Evolutionary conservation across 805 yeast genomes (phyloP), one percentile per base, ranked within the genome.

Genomic region (Wickerhamomyces xylosicus): DNA sequence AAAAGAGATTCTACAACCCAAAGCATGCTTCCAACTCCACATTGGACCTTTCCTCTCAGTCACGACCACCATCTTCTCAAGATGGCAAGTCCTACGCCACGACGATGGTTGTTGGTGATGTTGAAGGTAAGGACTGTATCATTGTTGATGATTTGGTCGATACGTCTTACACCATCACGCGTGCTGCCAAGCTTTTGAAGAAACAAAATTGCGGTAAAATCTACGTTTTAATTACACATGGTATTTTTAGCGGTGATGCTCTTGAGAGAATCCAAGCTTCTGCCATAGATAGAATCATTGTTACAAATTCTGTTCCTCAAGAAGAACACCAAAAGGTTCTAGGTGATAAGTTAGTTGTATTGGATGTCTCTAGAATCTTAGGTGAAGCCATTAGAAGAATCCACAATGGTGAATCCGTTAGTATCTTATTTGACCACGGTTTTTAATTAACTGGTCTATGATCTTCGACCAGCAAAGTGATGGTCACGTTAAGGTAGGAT

Each of bases 61-160:
- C 49, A 13, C 38, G 34, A 37, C 13, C 15, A 1, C 22, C n/a
- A 10, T 8, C 41, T 10, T 34, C 45, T 7, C 28, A 34, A 11
- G 16, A 14, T 6, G 20, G 14, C 14, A 34, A 41, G 2, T 25
- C 35, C 6, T 71, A 77, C 33, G 90, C 94, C 31, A 82, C 95
- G 1, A 85, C 95, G 2, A 87, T 92, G 94, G 72, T 92, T 17
- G 98, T 92, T 20, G 99, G 99, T 32, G 95, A 90, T 54, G 97
- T 92, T 28, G 72, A 74, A 43, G 86, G 76, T 49, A 78, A 82
- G 52, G 85, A 77, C 2, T 95, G 97, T 58, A 82, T 92, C n/a
- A 64, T 92, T 36, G 72, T 92, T 29, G 99, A 92, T 62, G 99
- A 92, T 58, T 66, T 92, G 49, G 87, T 87, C 4, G 99, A 92